Evolutionary conservation across 352 stramenopile genomes (phyloP).

Genomic region (Phytophthora cryptogea): DNA sequence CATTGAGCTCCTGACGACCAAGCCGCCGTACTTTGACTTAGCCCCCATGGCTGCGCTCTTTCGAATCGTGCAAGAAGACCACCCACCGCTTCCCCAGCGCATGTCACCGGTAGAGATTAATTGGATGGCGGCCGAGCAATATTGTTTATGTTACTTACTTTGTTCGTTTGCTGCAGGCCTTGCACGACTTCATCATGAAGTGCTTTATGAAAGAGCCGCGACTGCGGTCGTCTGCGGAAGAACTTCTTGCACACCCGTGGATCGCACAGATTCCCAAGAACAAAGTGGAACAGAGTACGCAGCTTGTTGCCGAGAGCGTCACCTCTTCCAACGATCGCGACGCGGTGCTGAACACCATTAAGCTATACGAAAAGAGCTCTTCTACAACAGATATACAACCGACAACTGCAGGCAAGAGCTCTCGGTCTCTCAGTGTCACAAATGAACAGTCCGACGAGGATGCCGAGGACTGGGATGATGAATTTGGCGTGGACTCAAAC

Average conservation of each 20-base stretch:
- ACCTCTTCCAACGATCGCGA: constrained; percentile 79
- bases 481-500: constrained; percentile 64
- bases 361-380: constrained; percentile 75
- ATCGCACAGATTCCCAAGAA: constrained; percentile 88
- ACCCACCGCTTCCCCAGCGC: constrained; percentile 88
- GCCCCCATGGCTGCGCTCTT: constrained; percentile 91
- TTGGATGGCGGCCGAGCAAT: not conserved
- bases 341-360: constrained; percentile 86
- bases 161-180: constrained; percentile 42
- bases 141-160: not conserved
- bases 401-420: constrained; percentile 22
- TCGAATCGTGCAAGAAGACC: constrained; percentile 93
- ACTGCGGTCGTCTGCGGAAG: constrained; percentile 75
- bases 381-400: constrained; percentile 31
- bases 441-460: constrained; percentile 54
- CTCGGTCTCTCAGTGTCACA: constrained; percentile 22
- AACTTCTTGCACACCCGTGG: constrained; percentile 91
- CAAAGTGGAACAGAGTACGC: constrained; percentile 88
- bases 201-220: constrained; percentile 93
- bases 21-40: constrained; percentile 94
- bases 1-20: constrained; percentile 93
- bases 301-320: constrained; percentile 76
- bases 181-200: constrained; percentile 93
- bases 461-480: constrained; percentile 85
- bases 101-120: constrained; percentile 70